Conservation (phyloP, 2,329 filamentous ascomycete species). For the Calonectria crousiana region DNA sequence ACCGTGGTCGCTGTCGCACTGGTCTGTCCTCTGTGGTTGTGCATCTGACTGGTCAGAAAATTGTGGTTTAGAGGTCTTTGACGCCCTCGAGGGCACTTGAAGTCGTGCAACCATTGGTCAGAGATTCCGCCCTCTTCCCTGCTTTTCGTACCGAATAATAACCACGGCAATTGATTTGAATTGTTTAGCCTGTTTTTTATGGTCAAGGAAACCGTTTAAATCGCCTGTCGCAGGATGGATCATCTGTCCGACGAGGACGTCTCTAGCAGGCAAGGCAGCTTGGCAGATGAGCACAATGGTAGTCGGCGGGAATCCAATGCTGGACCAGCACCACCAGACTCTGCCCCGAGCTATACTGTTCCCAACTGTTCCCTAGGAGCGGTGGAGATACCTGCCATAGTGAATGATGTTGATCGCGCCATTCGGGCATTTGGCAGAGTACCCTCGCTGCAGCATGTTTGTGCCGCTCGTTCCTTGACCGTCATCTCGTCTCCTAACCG, state of each 20-base stretch:
- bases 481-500: neutral
- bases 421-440: conserved; percentile 57
- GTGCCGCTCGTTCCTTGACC: conserved; percentile 23
- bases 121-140: neutral
- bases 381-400: conserved; percentile 58
- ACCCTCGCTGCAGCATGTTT: conserved; percentile 54
- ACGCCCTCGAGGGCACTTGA: neutral
- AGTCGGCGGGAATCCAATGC: conserved; percentile 1
- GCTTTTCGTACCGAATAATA: neutral
- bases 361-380: conserved; percentile 52
- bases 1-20: neutral
- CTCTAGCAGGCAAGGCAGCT: conserved; percentile 33
- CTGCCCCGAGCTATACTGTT: conserved; percentile 52
- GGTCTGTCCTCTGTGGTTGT: neutral
- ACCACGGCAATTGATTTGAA: neutral
- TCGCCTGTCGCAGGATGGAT: neutral
- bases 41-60: neutral
- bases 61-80: neutral
- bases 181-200: neutral
- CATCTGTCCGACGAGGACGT: conserved; percentile 33
- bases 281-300: conserved; percentile 29
- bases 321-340: conserved; percentile 26
- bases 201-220: neutral
- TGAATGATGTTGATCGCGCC: conserved; percentile 57
- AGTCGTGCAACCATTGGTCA: neutral